phyloP scores from a whole-genome alignment of 306 rosid species.

The Sechiopsis laciniata region DNA sequence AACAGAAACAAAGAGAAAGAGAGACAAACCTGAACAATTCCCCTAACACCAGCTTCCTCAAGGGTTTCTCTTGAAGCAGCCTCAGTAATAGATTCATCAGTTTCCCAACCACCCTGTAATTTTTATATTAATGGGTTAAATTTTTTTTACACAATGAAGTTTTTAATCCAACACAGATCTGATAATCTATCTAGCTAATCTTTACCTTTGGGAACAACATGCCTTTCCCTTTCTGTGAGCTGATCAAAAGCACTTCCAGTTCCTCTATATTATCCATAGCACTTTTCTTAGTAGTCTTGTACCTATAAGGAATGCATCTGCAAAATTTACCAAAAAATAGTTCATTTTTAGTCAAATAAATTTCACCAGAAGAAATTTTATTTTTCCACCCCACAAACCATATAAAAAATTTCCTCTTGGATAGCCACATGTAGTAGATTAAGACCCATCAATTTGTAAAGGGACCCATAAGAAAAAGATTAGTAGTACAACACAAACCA shows the following conservation, averaged over 20 bases:
- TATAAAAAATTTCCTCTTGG: neutral
- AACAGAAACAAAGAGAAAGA: neutral
- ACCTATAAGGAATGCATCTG: conserved; percentile 93
- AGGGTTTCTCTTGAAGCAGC: conserved; percentile 82
- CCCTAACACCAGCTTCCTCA: conserved; percentile 90
- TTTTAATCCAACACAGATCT: neutral
- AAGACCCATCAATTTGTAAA: neutral
- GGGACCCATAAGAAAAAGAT: conserved; percentile 21
- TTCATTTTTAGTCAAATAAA: neutral
- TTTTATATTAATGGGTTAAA: no score
- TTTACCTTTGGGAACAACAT: conserved; percentile 86
- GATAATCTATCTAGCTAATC: neutral
- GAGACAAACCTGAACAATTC: conserved; percentile 55
- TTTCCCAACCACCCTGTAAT: conserved; percentile 88
- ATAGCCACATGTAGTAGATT: conserved; percentile 9
- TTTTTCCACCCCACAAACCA: neutral
- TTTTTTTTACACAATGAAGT: neutral
- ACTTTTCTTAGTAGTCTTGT: conserved; percentile 33
- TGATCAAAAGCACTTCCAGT: conserved; percentile 72
- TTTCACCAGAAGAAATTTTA: neutral
- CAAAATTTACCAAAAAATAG: conserved; percentile 20
- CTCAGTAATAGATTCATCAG: conserved; percentile 72
- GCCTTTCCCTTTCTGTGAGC: conserved; percentile 83
- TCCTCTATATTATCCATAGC: conserved; percentile 35
- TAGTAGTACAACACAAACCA: conserved; percentile 1